A percentile compares a stretch with the other conserved stretches of the same genome.
Conservation (phyloP, 805 yeast genomes). For the Yarrowia sp. region DNA sequence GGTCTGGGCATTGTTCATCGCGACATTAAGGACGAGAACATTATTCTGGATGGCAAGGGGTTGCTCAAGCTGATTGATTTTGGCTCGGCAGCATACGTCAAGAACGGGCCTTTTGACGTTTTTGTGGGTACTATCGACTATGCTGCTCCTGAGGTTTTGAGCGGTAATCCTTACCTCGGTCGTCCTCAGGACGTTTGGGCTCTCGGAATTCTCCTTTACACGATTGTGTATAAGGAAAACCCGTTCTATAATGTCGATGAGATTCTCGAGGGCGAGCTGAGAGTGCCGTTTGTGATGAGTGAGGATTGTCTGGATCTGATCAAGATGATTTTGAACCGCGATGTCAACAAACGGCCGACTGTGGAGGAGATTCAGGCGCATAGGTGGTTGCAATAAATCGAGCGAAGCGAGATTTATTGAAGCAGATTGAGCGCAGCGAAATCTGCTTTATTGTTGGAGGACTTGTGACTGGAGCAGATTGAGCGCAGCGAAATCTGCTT, state of each 20-base stretch:
- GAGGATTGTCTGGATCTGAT: slow-evolving; percentile 66
- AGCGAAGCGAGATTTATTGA: too few species aligned
- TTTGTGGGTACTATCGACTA: slow-evolving; percentile 97
- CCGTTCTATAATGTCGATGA: slow-evolving; percentile 96
- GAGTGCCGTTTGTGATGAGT: slow-evolving; percentile 60
- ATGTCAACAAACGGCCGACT: slow-evolving; percentile 64
- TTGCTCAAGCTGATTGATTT: slow-evolving; percentile 85
- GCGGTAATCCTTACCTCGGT: slow-evolving; percentile 87
- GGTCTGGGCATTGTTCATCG: slow-evolving; percentile 85
- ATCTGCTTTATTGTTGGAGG: too few species aligned
- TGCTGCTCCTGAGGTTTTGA: slow-evolving; percentile 94
- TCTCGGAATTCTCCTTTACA: slow-evolving; percentile 83
- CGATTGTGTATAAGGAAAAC: slow-evolving; percentile 87
- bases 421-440: too few species aligned
- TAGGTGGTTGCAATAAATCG: slow-evolving; percentile 69
- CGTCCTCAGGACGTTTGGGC: slow-evolving; percentile 98
- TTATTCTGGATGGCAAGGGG: slow-evolving; percentile 81
- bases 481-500: too few species aligned
- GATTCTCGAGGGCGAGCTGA: slow-evolving; percentile 83
- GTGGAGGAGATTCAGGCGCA: slow-evolving; percentile 68
- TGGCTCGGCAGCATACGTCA: slow-evolving; percentile 89
- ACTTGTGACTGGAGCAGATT: too few species aligned
- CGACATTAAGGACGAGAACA: slow-evolving; percentile 92
- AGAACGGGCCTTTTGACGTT: slow-evolving; percentile 93
- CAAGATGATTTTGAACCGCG: slow-evolving; percentile 62